Conservation (phyloP, 495 filamentous ascomycete species). For the Filosporella fistucella region DNA sequence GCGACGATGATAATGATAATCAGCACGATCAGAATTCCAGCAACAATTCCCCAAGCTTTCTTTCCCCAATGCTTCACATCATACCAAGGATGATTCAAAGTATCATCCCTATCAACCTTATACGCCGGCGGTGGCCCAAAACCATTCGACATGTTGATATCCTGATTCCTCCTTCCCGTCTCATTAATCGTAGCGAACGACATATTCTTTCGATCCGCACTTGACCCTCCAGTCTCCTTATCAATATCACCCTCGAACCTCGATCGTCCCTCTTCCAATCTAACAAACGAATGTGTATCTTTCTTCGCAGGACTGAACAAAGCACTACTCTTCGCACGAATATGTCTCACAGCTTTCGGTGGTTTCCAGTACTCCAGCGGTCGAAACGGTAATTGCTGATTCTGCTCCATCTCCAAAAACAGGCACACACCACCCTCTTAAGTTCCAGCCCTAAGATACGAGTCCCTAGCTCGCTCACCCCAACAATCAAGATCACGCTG, state of each 20-base stretch:
- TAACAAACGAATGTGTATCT: constrained; percentile 7
- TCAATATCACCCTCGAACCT: not conserved
- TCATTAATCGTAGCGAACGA: constrained; percentile 7
- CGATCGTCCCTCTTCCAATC: not conserved
- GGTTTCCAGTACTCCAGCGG: constrained; percentile 26
- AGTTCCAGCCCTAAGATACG: no score
- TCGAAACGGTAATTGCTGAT: constrained; percentile 12
- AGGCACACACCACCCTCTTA: no score
- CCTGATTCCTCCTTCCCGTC: not conserved
- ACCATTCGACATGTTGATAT: not conserved
- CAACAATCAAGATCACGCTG: no score
- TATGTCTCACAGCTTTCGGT: constrained; percentile 18
- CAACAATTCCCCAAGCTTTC: constrained; percentile 36
- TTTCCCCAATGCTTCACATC: constrained; percentile 46
- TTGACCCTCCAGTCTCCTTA: no score
- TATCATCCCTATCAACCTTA: constrained; percentile 11
- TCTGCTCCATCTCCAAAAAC: no score
- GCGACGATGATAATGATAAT: constrained; percentile 51
- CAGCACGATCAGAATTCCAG: constrained; percentile 35
- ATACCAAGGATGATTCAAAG: constrained; percentile 32
- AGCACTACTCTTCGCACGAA: constrained; percentile 13
- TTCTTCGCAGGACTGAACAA: constrained; percentile 2
- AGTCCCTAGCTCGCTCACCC: no score
- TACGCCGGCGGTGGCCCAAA: constrained; percentile 15
- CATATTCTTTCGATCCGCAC: constrained; percentile 4